phyloP scores from a whole-genome alignment of 371 early-diverging fungal species.

The Mucor saturninus region DNA sequence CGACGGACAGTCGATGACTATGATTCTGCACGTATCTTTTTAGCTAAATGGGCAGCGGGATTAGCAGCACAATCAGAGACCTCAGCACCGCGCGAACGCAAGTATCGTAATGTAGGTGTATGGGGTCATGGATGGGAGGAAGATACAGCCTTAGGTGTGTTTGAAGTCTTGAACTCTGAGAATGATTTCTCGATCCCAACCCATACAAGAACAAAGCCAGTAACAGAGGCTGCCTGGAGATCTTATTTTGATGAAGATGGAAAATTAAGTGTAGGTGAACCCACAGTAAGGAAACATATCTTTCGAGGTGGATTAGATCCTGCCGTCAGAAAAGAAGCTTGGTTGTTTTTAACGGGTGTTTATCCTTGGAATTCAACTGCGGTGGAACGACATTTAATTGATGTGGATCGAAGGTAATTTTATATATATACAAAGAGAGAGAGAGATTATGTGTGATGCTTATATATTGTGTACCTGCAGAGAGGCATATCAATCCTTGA shows the following conservation, averaged over 20 bases:
- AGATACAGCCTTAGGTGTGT: conserved; percentile 50
- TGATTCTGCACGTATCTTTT: conserved; percentile 82
- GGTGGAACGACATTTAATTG: conserved; percentile 65
- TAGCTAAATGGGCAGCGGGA: conserved; percentile 86
- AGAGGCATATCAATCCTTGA: conserved; percentile 70
- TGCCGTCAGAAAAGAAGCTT: conserved; percentile 82
- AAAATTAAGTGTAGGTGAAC: conserved; percentile 54
- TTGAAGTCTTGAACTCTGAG: conserved; percentile 52
- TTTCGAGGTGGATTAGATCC: conserved; percentile 82
- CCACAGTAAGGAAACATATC: conserved; percentile 63
- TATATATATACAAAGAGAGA: too few species aligned
- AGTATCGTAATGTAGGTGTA: conserved; percentile 47
- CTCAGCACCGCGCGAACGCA: conserved; percentile 31
- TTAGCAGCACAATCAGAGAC: conserved; percentile 52
- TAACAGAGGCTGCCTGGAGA: conserved; percentile 78
- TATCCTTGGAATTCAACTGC: conserved; percentile 87
- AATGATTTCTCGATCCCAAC: conserved; percentile 50
- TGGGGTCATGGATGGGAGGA: conserved; percentile 57
- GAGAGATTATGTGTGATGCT: not conserved
- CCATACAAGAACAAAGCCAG: conserved; percentile 60
- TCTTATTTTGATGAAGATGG: conserved; percentile 72
- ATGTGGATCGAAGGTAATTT: conserved; percentile 52
- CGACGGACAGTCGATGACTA: conserved; percentile 74
- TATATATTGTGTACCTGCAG: conserved; percentile 29
- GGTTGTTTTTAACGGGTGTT: conserved; percentile 86